These are phyloP conservation scores for Akanthomyces lecanii DNA, from an alignment of 2,329 filamentous ascomycete genomes.

Conservation along the genomic window DNA sequence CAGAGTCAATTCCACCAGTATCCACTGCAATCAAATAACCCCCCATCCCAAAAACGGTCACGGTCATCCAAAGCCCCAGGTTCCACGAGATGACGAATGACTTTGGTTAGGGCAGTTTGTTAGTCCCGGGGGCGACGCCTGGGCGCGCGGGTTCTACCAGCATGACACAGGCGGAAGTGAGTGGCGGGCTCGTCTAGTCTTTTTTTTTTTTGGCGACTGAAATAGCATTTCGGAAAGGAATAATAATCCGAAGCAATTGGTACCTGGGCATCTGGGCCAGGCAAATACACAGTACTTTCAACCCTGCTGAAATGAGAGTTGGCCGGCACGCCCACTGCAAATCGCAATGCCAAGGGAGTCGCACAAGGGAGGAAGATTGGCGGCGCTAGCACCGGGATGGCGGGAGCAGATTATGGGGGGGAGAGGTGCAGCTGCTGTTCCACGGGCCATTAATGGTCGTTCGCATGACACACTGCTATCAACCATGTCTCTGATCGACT, in stretches of 20 bases:
- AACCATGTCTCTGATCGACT: conserved; percentile 20
- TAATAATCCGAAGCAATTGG: no score
- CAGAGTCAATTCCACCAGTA: conserved; percentile 13
- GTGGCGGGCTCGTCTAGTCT: background rate
- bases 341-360: conserved; percentile 11
- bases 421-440: background rate
- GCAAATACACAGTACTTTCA: background rate
- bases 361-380: conserved; percentile 15
- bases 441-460: background rate
- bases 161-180: no score
- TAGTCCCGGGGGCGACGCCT: background rate
- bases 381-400: conserved; percentile 2
- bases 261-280: background rate
- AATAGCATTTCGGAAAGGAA: no score
- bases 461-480: conserved; percentile 12
- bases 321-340: background rate
- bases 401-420: background rate
- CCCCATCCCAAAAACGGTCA: background rate
- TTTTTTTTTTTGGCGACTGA: background rate
- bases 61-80: no score
- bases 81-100: background rate
- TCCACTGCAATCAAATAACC: conserved; percentile 14
- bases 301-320: background rate
- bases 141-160: no score
- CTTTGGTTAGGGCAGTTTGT: background rate